Base-by-base conservation (phyloP, 768 basidiomycete genomes). In the Tricholomella constricta region DNA sequence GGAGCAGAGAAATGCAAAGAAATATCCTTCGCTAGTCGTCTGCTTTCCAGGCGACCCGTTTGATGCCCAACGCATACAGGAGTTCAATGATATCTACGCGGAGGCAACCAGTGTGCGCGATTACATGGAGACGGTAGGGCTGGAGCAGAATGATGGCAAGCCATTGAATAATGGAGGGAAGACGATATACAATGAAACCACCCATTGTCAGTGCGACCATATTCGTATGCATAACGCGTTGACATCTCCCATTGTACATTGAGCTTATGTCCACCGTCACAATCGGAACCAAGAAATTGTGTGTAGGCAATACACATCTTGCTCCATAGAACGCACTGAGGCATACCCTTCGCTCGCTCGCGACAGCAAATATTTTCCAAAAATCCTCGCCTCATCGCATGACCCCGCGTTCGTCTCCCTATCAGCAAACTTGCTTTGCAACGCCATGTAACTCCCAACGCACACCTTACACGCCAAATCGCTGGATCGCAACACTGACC, bases 191-290 rank as follows among this genome's bases (percentile, higher is more conserved):
- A 59, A 83, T 8, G 76, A 78, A 19, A 66, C 74, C 36, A 81
- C 74, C 10, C 81, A 83, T 60, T 81, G 80, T 52, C 82, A 83
- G 55, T 82, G 80, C 56, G 82, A 83, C 57, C 81, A 83, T 56
- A 83, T 83, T 31, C 66, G 81, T 83, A 62, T 46, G 80, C 72
- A 36, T 38, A 37, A n/a, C 50, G n/a, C 26, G 37, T 36, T 19
- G 23, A 35, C 23, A 36, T 27, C 32, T 37, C n/a, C 20, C 46
- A 31, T 34, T 22, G n/a, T n/a, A n/a, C n/a, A n/a, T 10, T 3
- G 6, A 14, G n/a, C 23, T 17, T 23, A 31, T 37, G 38, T 14
- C 44, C 45, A 23, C 15, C n/a, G 15, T 15, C 20, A 17, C 35
- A 81, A 79, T 81, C 43, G 81, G 72, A 1, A 65, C 76, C 29